Percentiles rank a stretch among this genome's conserved stretches.
Conservation (phyloP, 495 filamentous ascomycete genomes). For the Rostrohypoxylon terebratum region DNA sequence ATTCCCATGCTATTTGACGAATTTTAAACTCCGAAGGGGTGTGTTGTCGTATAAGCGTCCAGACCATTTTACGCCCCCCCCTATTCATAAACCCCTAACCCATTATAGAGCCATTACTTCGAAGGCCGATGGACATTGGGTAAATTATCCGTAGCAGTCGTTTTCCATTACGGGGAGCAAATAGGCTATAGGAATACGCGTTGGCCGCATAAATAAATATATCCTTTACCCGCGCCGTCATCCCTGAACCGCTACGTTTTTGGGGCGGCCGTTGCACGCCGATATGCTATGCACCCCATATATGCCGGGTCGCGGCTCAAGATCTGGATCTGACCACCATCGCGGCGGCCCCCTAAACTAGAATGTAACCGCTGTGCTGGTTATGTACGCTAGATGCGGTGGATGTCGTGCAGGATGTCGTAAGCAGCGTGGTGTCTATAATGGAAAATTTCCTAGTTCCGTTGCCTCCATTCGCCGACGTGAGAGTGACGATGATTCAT, state of each 20-base stretch:
- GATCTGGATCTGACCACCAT: background rate
- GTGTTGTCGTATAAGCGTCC: background rate
- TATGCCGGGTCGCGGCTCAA: slow-evolving; percentile 6
- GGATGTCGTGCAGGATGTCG: background rate
- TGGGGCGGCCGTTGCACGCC: background rate
- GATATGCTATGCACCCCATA: slow-evolving; percentile 14
- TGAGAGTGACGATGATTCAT: background rate
- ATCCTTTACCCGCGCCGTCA: background rate
- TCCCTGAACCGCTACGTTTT: background rate
- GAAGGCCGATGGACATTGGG: background rate
- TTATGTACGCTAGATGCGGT: background rate
- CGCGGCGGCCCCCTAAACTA: background rate
- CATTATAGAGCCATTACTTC: background rate
- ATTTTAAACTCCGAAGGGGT: background rate
- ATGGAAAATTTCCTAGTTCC: background rate
- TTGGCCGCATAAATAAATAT: background rate
- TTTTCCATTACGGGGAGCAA: background rate
- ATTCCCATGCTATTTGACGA: background rate
- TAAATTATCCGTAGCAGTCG: background rate
- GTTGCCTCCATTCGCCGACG: background rate
- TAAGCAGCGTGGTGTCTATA: background rate
- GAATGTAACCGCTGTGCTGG: background rate
- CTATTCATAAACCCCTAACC: background rate
- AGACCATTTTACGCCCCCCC: background rate
- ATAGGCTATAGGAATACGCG: background rate